Percentiles rank a stretch among this genome's conserved stretches.
phyloP scores from a whole-genome alignment of 1,284 basidiomycete genomes.

The Dichomitus squalens region DNA sequence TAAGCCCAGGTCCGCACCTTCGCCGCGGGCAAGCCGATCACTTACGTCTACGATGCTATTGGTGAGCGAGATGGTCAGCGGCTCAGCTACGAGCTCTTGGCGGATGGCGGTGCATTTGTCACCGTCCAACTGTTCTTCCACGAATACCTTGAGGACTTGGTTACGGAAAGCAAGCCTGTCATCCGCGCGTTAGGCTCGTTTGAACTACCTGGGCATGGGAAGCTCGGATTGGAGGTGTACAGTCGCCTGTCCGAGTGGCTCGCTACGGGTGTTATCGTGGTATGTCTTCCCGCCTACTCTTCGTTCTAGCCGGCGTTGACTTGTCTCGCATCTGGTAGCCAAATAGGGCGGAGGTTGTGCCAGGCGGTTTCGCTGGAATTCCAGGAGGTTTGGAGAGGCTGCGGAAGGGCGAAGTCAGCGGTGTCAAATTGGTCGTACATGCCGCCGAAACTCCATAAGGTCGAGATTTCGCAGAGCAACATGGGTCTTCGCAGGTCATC shows the following conservation, averaged over 20 bases:
- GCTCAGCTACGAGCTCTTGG: neutral
- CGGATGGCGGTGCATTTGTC: neutral
- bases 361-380: conserved; percentile 48
- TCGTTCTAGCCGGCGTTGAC: too few species aligned
- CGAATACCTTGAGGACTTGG: neutral
- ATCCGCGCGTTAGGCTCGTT: neutral
- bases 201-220: neutral
- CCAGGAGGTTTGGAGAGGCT: conserved; percentile 44
- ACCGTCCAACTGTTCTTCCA: neutral
- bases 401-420: conserved; percentile 44
- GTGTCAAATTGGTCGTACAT: conserved; percentile 48
- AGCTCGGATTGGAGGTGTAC: neutral
- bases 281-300: too few species aligned
- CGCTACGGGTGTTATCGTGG: neutral
- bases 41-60: neutral
- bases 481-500: too few species aligned
- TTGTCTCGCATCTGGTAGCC: conserved; percentile 17
- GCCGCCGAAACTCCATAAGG: conserved; percentile 42
- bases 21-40: neutral
- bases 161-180: neutral
- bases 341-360: conserved; percentile 41
- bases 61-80: neutral
- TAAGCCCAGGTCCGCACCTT: neutral
- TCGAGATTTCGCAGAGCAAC: too few species aligned
- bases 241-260: neutral